phyloP scores from a whole-genome alignment of 768 basidiomycete species.

The Termitomyces sp. region DNA sequence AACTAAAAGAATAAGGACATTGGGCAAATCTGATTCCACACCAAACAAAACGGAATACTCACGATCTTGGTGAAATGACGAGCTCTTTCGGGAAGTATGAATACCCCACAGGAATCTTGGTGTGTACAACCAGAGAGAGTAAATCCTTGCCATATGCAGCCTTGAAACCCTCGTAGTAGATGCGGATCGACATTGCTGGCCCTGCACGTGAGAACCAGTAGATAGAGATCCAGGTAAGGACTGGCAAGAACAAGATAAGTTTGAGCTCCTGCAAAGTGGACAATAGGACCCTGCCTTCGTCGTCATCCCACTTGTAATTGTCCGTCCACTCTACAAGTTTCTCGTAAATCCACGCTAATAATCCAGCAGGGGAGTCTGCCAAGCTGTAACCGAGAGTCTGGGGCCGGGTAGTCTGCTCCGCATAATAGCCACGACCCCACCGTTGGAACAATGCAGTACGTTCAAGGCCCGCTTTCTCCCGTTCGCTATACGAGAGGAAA shows the following conservation, averaged over 20 bases:
- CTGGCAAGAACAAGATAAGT: constrained; percentile 24
- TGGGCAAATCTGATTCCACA: background rate
- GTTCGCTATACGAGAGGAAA: constrained; percentile 17
- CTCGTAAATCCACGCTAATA: constrained; percentile 53
- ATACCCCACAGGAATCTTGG: constrained; percentile 41
- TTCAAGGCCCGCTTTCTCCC: constrained; percentile 32
- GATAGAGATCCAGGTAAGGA: constrained; percentile 59
- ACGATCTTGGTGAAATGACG: constrained; percentile 22
- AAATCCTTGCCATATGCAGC: constrained; percentile 10
- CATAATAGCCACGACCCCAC: constrained; percentile 34
- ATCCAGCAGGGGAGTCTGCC: constrained; percentile 53
- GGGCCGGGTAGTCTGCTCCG: constrained; percentile 41
- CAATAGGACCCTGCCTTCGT: constrained; percentile 37
- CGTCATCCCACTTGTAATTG: constrained; percentile 52
- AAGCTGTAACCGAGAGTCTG: constrained; percentile 53
- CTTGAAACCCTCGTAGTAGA: constrained; percentile 49
- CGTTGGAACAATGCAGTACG: constrained; percentile 24
- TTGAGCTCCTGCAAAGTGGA: background rate
- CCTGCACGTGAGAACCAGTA: constrained; percentile 60
- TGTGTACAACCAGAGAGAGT: background rate
- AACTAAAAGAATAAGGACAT: constrained; percentile 27
- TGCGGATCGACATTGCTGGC: constrained; percentile 53
- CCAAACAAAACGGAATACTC: background rate
- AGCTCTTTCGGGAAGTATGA: constrained; percentile 54
- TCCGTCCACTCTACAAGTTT: constrained; percentile 45